These are phyloP conservation scores for Paramecium primaurelia DNA, from an alignment of 73 alveolate genomes.

Conservation along the genomic window DNA sequence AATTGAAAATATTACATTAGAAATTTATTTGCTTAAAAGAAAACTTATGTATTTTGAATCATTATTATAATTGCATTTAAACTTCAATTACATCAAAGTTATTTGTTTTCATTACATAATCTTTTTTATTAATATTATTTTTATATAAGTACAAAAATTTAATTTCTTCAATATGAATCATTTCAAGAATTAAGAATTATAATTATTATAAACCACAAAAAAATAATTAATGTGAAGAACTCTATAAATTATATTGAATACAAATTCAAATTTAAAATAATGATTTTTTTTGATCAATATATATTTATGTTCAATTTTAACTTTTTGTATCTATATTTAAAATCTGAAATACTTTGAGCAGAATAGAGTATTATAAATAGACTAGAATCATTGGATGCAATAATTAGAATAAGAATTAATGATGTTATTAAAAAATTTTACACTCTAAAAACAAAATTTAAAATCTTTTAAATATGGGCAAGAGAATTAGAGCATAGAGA, in stretches of 20 bases:
- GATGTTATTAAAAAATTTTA: not conserved
- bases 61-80: too few species aligned
- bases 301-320: not conserved
- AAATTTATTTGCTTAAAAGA: too few species aligned
- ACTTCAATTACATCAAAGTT: too few species aligned
- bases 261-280: not conserved
- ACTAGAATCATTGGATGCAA: not conserved
- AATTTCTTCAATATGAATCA: too few species aligned
- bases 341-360: not conserved
- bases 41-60: too few species aligned
- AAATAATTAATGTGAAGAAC: not conserved
- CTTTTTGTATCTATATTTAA: not conserved
- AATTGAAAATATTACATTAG: too few species aligned
- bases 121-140: too few species aligned
- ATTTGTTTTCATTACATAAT: too few species aligned
- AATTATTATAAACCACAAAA: too few species aligned
- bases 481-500: constrained; percentile 61
- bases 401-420: not conserved
- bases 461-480: constrained; percentile 33
- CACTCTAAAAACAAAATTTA: not conserved
- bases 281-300: too few species aligned
- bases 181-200: too few species aligned
- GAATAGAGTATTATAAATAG: not conserved
- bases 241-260: not conserved
- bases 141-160: too few species aligned